Base-by-base conservation (phyloP, 768 basidiomycete genomes). In the Phaeolepiota aurea region DNA sequence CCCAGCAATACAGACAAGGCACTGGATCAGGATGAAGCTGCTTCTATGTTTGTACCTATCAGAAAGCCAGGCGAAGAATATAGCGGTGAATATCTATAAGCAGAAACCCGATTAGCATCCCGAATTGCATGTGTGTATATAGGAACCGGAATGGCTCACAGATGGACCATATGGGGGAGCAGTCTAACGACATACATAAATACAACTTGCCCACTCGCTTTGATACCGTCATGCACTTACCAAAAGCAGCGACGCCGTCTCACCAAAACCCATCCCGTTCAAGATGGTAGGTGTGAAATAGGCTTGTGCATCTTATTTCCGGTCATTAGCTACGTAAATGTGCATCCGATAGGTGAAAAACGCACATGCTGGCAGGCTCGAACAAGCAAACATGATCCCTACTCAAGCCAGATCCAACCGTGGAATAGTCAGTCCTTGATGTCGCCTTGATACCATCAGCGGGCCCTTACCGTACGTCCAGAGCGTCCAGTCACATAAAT, bases 201-300 rank as follows among this genome's bases (percentile, higher is more conserved):
- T 19, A 21, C 23, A 23, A 22, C 7, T 31, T 25, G 37, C 13
- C 32, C 11, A 22, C 10, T 4, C 1, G 10, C 20, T 15, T 13
- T 13, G 30, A 19, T 10, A 10, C 14, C 38, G 12, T n/a, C n/a
- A 10, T 13, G 7, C 35, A 41, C 64, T 41, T 44, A 70, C 68
- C 18, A 70, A 57, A 45, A 74, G 64, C 13, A 72, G 50, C 13
- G 65, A 45, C 15, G 49, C 46, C 3, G 58, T 54, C 23, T 42
- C 44, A 15, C 54, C 51, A 63, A 63, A 72, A 3, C 72, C 71
- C 63, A 74, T 64, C 20, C 63, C 64, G 32, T 53, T 60, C 22
- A 74, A 54, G 43, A 74, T 72, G 33, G 68, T 64, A 3, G 70
- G 62, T 38, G 69, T 58, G 51, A 72, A 74, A 52, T 68, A 71